Base-by-base conservation (phyloP, 768 basidiomycete genomes). In the Rhizopogon sp. region DNA sequence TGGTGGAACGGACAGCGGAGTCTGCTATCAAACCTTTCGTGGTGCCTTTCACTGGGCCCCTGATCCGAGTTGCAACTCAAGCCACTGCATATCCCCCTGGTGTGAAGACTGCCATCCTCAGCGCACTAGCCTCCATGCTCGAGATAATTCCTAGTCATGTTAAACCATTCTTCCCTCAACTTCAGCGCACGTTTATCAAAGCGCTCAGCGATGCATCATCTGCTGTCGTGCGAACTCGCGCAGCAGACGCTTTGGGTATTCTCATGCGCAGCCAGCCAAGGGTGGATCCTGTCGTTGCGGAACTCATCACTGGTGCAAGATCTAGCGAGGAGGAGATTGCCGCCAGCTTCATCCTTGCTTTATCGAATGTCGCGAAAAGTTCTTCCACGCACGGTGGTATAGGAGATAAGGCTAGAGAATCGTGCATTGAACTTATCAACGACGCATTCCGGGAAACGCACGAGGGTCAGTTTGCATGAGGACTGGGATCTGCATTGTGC, bases 111-210 rank as follows among this genome's bases (percentile, higher is more conserved):
- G 94, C 88, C 11, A 95, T 99, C 60, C 79, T 99, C 31, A 82
- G 80, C 35, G 91, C 95, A 5, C 79, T 99, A 49, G 82, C 85
- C 0, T 82, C 85, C 20, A 91, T 98, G 83, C 76, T 98, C 42
- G 84, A 85, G 58, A 80, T 82, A 43, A 94, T 97, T 22, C 94
- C 95, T 0, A 75, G 79, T 3, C 90, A 96, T 61, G 93, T 98
- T 62, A 92, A 90, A 69, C 96, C 96, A 3, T 98, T 98, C 85
- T 98, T 98, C 81, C 97, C 96, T 2, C 97, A 98, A 64, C 73
- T 98, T 35, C 96, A 98, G 64, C 83, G 95, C 35, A 98, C 94
- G 0, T 98, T 98, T 64, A 89, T 97, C 67, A 98, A 98, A 74
- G 90, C 93, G 43, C 80, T 88, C 2, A 82, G 87, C 54, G 95